Base-by-base conservation (phyloP, 345 rosid genomes). In the Euphorbia pulcherrima region DNA sequence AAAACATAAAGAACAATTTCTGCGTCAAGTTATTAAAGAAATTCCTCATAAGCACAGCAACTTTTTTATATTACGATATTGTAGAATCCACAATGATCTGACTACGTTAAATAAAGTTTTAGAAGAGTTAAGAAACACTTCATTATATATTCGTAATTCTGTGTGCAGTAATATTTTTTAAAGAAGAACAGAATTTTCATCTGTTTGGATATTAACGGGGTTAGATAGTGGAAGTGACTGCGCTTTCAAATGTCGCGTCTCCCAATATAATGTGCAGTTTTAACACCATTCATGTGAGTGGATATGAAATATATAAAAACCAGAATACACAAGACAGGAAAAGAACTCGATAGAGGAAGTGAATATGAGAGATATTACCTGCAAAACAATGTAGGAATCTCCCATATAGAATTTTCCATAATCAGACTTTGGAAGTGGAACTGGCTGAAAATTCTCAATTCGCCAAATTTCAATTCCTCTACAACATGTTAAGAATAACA, bases 391-490 rank as follows among this genome's bases (percentile, higher is more conserved):
- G 85, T 95, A 95, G 46, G 83, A 81, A 84, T 95, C 99, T 39
- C 99, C 99, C 85, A 82, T 83, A 77, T 90, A 92, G 83, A 95
- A 95, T 75, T 95, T 95, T 72, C 99, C 99, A 83, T 92, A 69
- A 60, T 90, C 97, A 40, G 97, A 79, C 72, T 90, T 92, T 4
- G 93, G 96, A 73, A 95, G 73, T 39, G 83, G 84, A 71, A 88
- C 93, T 20, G 96, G 97, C 76, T 83, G 89, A 82, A 95, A 95
- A 74, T 95, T 80, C 86, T 95, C 99, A 55, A 92, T 90, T 77
- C 97, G 87, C 99, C 99, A 95, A 64, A 90, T 92, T 68, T 95
- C 99, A 79, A 85, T 84, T 64, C 99, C 99, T 60, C 99, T 95
- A 73, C 5, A 65, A 51, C 77, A 79, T 65, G 90, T 95, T 80